Percentiles rank a stretch among this genome's conserved stretches.
These are phyloP conservation scores for Neocallimastix lanati DNA, from an alignment of 192 early-diverging fungal species.

Conservation along the genomic window DNA sequence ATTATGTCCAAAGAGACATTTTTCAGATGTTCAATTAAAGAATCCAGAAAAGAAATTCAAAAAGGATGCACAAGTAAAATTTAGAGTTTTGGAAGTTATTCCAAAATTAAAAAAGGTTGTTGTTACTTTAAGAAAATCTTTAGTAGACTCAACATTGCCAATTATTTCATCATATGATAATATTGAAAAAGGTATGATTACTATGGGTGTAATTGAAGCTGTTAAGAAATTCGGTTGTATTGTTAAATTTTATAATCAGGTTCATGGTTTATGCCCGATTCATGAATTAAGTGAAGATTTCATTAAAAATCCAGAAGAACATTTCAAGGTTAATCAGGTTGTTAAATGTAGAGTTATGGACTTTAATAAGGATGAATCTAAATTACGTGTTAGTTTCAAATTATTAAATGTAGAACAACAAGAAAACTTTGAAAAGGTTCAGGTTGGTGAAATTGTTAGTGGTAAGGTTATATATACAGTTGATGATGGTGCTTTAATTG, in stretches of 20 bases:
- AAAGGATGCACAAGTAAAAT: not conserved
- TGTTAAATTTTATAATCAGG: slow-evolving; percentile 59
- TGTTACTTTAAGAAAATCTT: slow-evolving; percentile 1
- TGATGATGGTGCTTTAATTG: not conserved
- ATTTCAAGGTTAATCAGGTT: slow-evolving; percentile 51
- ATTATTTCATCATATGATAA: slow-evolving; percentile 38
- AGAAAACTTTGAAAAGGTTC: not conserved
- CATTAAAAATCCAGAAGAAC: slow-evolving; percentile 33
- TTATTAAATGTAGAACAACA: slow-evolving; percentile 2
- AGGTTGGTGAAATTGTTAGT: not conserved
- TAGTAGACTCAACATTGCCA: slow-evolving; percentile 53
- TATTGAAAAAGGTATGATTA: slow-evolving; percentile 34
- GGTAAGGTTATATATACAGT: not conserved
- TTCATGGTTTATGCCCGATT: slow-evolving; percentile 47
- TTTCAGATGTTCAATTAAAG: slow-evolving; percentile 38
- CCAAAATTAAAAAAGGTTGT: not conserved
- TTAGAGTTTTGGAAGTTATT: not conserved
- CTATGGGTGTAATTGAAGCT: slow-evolving; percentile 40
- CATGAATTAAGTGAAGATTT: slow-evolving; percentile 22
- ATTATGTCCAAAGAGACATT: slow-evolving; percentile 51
- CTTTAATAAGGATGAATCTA: slow-evolving; percentile 27
- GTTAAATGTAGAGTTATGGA: slow-evolving; percentile 56
- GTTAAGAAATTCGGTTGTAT: slow-evolving; percentile 47
- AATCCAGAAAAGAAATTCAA: slow-evolving; percentile 2
- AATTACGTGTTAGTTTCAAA: slow-evolving; percentile 55